These are phyloP conservation scores for Dioscorea alata DNA, from an alignment of 106 monocot species.

Conservation along the genomic window DNA sequence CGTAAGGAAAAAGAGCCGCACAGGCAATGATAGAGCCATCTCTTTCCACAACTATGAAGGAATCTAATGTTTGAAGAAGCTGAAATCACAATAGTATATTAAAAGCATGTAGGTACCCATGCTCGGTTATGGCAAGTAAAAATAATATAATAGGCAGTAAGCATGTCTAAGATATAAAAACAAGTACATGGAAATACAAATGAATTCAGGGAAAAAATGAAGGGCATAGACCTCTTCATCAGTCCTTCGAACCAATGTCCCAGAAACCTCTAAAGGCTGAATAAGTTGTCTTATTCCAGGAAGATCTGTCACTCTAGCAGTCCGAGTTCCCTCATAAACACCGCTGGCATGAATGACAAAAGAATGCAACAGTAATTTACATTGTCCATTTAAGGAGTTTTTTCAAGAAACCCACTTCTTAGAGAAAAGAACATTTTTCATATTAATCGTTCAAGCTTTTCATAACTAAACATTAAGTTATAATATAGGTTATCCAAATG, in stretches of 20 bases:
- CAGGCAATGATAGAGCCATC: slow-evolving; percentile 91
- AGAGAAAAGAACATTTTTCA: no score
- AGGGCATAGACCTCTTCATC: slow-evolving; percentile 50
- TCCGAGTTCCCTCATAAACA: slow-evolving; percentile 80
- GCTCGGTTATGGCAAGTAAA: no score
- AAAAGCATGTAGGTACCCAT: neutral
- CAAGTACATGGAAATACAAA: neutral
- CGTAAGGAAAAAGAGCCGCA: slow-evolving; percentile 76
- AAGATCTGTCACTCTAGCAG: slow-evolving; percentile 47
- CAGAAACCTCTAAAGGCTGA: slow-evolving; percentile 69
- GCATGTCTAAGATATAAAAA: no score
- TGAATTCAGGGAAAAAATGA: neutral
- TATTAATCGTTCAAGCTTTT: no score
- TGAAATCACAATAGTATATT: slow-evolving; percentile 16
- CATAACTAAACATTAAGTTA: no score
- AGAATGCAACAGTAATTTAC: no score
- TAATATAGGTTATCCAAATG: neutral
- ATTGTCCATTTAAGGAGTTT: no score
- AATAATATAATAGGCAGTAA: no score
- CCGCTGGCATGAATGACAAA: slow-evolving; percentile 28
- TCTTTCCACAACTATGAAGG: slow-evolving; percentile 80
- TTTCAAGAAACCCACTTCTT: no score
- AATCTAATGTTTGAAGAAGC: slow-evolving; percentile 49
- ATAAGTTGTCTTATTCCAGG: slow-evolving; percentile 63
- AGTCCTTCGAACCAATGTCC: slow-evolving; percentile 58